Evolutionary conservation across 345 rosid species (phyloP).

Genomic region (Corchorus capsularis): DNA sequence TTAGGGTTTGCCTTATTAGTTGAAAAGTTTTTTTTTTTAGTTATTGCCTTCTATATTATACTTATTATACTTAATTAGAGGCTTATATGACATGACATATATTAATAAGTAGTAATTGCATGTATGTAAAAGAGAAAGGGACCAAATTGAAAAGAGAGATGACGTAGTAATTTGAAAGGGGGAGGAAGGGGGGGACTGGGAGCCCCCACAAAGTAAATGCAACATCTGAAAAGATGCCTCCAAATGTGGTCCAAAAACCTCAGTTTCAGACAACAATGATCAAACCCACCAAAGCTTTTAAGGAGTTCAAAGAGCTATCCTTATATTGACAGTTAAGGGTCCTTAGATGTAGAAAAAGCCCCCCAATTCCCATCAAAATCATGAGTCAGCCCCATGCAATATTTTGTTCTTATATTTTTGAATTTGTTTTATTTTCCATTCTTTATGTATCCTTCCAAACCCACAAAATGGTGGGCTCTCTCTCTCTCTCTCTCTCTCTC

Average conservation of each 20-base stretch:
- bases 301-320: constrained; percentile 41
- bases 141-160: too few species aligned
- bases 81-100: too few species aligned
- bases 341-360: constrained; percentile 25
- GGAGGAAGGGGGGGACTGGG: too few species aligned
- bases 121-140: too few species aligned
- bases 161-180: not conserved
- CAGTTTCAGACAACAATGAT: constrained; percentile 45
- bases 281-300: constrained; percentile 41
- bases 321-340: constrained; percentile 37
- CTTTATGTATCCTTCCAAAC: not conserved
- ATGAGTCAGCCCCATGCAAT: constrained; percentile 27
- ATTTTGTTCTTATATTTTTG: constrained; percentile 16
- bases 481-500: too few species aligned
- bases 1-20: too few species aligned
- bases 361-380: constrained; percentile 26
- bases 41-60: too few species aligned
- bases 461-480: constrained; percentile 37
- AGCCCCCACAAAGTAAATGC: constrained; percentile 39
- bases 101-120: too few species aligned
- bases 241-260: constrained; percentile 52
- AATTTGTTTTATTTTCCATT: not conserved
- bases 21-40: too few species aligned
- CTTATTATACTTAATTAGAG: too few species aligned
- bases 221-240: constrained; percentile 54